These are phyloP conservation scores for Pluteus cervinus DNA, from an alignment of 768 basidiomycete species.

Conservation along the genomic window DNA sequence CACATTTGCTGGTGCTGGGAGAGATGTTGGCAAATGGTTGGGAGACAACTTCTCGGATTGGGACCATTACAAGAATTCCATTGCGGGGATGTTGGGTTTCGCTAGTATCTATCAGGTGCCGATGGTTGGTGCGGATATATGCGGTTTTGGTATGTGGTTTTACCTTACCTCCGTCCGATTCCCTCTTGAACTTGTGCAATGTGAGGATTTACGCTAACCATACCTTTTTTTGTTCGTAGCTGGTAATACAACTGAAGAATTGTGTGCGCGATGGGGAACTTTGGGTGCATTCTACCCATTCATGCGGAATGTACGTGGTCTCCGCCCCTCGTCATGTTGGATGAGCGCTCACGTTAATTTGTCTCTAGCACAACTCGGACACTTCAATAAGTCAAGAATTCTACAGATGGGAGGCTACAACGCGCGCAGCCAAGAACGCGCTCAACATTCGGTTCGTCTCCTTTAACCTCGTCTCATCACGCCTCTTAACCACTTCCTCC, in stretches of 20 bases:
- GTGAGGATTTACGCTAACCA: no score
- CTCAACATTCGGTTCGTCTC: slow-evolving; percentile 51
- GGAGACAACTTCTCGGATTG: slow-evolving; percentile 60
- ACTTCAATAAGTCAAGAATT: slow-evolving; percentile 57
- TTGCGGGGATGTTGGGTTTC: slow-evolving; percentile 64
- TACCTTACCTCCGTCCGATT: not conserved
- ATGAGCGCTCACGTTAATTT: not conserved
- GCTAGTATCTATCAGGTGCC: slow-evolving; percentile 61
- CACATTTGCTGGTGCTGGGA: slow-evolving; percentile 65
- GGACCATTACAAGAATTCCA: slow-evolving; percentile 53
- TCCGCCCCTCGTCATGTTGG: not conserved
- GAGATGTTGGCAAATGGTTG: slow-evolving; percentile 68
- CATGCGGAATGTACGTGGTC: slow-evolving; percentile 58
- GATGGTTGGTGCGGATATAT: slow-evolving; percentile 75
- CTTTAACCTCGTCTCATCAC: not conserved
- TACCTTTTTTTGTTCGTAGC: slow-evolving; percentile 20
- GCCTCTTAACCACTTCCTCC: not conserved
- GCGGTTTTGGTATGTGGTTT: slow-evolving; percentile 46
- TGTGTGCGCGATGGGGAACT: slow-evolving; percentile 75
- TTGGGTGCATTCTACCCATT: slow-evolving; percentile 76
- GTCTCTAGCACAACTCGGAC: slow-evolving; percentile 46
- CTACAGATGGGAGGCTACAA: slow-evolving; percentile 54
- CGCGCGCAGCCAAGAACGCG: slow-evolving; percentile 53
- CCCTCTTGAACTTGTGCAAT: not conserved
- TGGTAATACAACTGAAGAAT: slow-evolving; percentile 56